These are phyloP conservation scores for Pythium brachiatum DNA, from an alignment of 352 stramenopile species.

Conservation along the genomic window DNA sequence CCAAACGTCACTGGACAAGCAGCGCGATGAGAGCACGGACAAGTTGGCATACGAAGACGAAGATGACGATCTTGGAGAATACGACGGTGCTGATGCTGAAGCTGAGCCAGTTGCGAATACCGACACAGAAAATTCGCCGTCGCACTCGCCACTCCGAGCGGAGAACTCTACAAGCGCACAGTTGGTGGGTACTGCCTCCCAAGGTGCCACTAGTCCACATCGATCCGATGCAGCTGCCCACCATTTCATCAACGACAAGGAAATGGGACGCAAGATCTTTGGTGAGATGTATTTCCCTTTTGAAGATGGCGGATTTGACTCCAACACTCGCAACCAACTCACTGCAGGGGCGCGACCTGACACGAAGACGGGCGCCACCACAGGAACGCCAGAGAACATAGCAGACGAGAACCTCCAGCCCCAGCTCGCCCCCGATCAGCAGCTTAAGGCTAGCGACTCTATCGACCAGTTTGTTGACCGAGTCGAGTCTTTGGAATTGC, in stretches of 20 bases:
- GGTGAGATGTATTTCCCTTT: slow-evolving; percentile 87
- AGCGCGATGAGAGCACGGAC: slow-evolving; percentile 40
- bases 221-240: slow-evolving; percentile 1
- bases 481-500: slow-evolving; percentile 15
- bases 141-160: not conserved
- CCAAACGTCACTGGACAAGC: slow-evolving; percentile 72
- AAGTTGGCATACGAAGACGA: slow-evolving; percentile 54
- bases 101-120: not conserved
- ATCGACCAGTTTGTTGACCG: slow-evolving; percentile 3
- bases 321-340: slow-evolving; percentile 42
- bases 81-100: not conserved
- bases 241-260: slow-evolving; percentile 61
- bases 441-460: not conserved
- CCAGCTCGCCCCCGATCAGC: not conserved
- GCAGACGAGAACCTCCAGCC: not conserved
- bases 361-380: not conserved
- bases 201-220: slow-evolving; percentile 1
- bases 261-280: slow-evolving; percentile 81
- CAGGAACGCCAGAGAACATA: not conserved
- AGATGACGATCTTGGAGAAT: slow-evolving; percentile 47
- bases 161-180: not conserved
- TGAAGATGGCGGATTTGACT: slow-evolving; percentile 70
- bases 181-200: not conserved
- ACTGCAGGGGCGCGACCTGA: slow-evolving; percentile 19
- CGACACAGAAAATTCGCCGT: not conserved